A percentile compares a stretch with the other conserved stretches of the same genome.
Evolutionary conservation across 2,329 filamentous ascomycete genomes (phyloP).

Genomic region (Fusarium oligoseptatum): DNA sequence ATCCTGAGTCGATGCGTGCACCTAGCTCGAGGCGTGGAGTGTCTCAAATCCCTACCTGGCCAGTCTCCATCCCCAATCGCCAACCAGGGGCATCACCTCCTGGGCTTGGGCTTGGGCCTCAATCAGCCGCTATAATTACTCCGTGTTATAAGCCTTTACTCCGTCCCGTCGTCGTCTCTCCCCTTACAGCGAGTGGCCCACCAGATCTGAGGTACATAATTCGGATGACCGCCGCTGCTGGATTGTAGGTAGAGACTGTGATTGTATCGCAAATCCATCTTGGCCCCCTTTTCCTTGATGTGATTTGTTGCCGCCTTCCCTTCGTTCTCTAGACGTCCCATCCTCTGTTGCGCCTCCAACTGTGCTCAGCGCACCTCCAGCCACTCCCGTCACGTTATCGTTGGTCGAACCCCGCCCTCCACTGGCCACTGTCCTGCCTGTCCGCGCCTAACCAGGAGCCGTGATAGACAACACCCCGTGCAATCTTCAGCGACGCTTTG

Average conservation of each 20-base stretch:
- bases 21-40: constrained; percentile 33
- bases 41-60: constrained; percentile 31
- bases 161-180: constrained; percentile 12
- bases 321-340: constrained; percentile 16
- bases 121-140: constrained; percentile 34
- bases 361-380: constrained; percentile 40
- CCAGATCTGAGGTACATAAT: constrained; percentile 39
- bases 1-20: constrained; percentile 27
- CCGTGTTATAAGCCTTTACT: constrained; percentile 30
- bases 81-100: constrained; percentile 30
- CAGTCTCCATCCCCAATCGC: constrained; percentile 15
- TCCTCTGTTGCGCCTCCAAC: constrained; percentile 28
- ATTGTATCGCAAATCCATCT: constrained; percentile 12
- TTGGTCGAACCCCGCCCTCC: constrained; percentile 45
- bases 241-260: constrained; percentile 4
- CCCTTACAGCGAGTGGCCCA: constrained; percentile 35
- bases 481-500: constrained; percentile 37
- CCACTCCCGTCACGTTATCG: constrained; percentile 49
- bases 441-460: constrained; percentile 46
- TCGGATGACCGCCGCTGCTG: constrained; percentile 24
- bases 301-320: constrained; percentile 31
- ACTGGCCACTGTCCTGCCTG: constrained; percentile 15
- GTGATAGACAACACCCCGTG: constrained; percentile 40
- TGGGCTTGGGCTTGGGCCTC: constrained; percentile 30
- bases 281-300: constrained; percentile 20